Conservation (phyloP, 2,329 filamentous ascomycete species). For the Cytospora leucostoma region DNA sequence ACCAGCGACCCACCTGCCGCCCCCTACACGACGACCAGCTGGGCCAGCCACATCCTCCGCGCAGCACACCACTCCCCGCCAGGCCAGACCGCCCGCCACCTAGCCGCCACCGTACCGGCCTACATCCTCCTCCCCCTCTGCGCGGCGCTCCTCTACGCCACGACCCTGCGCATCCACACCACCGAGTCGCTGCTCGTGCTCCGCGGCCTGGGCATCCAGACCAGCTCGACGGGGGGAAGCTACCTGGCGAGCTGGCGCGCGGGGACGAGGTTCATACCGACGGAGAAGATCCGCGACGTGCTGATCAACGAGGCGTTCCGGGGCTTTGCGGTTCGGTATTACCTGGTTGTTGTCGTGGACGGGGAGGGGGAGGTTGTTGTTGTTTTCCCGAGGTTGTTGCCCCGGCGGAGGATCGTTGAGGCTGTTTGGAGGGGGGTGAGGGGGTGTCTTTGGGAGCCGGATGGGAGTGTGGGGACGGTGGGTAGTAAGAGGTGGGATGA, state of each 20-base stretch:
- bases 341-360: slow-evolving; percentile 86
- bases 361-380: slow-evolving; percentile 87
- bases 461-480: slow-evolving; percentile 20
- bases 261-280: slow-evolving; percentile 72
- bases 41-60: slow-evolving; percentile 34
- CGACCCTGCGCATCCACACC: slow-evolving; percentile 51
- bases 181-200: slow-evolving; percentile 88
- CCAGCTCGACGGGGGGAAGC: slow-evolving; percentile 67
- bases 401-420: slow-evolving; percentile 74
- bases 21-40: slow-evolving; percentile 28
- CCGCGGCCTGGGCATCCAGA: slow-evolving; percentile 88
- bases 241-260: slow-evolving; percentile 54
- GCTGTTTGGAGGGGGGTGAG: slow-evolving; percentile 86
- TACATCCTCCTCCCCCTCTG: slow-evolving; percentile 44
- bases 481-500: slow-evolving; percentile 34
- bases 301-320: slow-evolving; percentile 94
- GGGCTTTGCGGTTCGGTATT: slow-evolving; percentile 88
- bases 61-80: slow-evolving; percentile 36
- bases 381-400: slow-evolving; percentile 85
- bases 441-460: slow-evolving; percentile 75
- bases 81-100: slow-evolving; percentile 36
- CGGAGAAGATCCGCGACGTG: slow-evolving; percentile 87
- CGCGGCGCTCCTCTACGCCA: slow-evolving; percentile 43
- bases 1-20: slow-evolving; percentile 15
- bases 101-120: slow-evolving; percentile 41